phyloP scores from a whole-genome alignment of 2,329 filamentous ascomycete species.

The Alternaria angustiovoidea region DNA sequence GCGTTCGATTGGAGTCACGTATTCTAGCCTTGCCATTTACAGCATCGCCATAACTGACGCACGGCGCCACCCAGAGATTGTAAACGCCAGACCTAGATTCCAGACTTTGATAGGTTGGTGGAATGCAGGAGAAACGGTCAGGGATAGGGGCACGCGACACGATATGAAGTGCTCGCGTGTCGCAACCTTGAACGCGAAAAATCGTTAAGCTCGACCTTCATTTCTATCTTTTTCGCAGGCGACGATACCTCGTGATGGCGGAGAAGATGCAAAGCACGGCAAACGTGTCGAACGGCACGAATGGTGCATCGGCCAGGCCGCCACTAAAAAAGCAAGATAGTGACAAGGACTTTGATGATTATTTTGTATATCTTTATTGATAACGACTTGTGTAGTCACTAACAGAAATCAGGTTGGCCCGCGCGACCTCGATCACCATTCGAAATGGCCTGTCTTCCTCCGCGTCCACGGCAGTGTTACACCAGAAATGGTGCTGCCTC shows the following conservation, averaged over 20 bases:
- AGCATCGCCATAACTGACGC: neutral
- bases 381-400: neutral
- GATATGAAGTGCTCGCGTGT: neutral
- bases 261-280: conserved; percentile 26
- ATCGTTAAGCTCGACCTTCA: neutral
- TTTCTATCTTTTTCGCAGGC: neutral
- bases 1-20: neutral
- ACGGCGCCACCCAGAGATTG: neutral
- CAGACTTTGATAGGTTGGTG: neutral
- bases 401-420: conserved; percentile 61
- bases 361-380: conserved; percentile 47
- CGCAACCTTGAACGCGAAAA: neutral
- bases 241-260: conserved; percentile 13
- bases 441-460: conserved; percentile 77
- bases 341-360: conserved; percentile 45
- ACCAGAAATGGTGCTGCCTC: conserved; percentile 75
- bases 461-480: conserved; percentile 77
- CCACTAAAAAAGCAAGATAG: conserved; percentile 32
- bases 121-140: neutral
- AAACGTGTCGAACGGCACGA: conserved; percentile 21
- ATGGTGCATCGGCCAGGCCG: conserved; percentile 9
- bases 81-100: neutral
- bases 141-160: conserved; percentile 4
- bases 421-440: conserved; percentile 74
- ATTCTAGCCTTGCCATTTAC: neutral